Conservation (phyloP, 495 filamentous ascomycete genomes). For the Pseudoneurospora amorphoporcata region DNA sequence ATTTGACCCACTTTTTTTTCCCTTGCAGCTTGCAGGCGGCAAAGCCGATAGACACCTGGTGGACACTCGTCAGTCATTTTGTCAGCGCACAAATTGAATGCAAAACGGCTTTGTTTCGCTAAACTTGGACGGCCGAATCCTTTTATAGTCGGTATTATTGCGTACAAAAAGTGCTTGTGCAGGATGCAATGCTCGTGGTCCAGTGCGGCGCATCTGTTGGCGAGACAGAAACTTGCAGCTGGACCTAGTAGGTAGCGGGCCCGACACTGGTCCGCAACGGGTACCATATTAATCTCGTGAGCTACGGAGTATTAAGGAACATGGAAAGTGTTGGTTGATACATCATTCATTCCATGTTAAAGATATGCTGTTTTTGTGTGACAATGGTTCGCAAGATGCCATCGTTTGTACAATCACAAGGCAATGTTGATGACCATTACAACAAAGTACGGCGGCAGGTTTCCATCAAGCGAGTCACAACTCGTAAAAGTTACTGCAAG, state of each 20-base stretch:
- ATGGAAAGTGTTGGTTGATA: too few species aligned
- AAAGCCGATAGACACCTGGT: neutral
- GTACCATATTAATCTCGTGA: too few species aligned
- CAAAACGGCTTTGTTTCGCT: neutral
- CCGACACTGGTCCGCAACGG: neutral
- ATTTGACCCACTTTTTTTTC: neutral
- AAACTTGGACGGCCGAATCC: accelerated
- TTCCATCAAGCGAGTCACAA: neutral
- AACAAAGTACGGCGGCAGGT: neutral
- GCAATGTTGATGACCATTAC: neutral
- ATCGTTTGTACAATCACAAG: too few species aligned
- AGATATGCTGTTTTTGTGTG: too few species aligned
- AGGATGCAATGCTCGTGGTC: neutral
- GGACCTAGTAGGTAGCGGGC: neutral
- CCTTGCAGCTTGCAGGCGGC: neutral
- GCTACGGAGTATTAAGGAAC: too few species aligned
- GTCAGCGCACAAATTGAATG: accelerated
- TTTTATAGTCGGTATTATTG: accelerated
- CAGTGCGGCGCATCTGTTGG: neutral
- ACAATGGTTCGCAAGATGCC: too few species aligned
- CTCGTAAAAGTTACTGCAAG: neutral
- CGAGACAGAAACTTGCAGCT: neutral
- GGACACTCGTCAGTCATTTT: neutral
- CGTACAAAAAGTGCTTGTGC: neutral
- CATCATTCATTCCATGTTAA: too few species aligned